Percentiles rank a stretch among this genome's conserved stretches.
Evolutionary conservation across 2,329 filamentous ascomycete species (phyloP).

Genomic region (Nannizziopsis arthrosporioides): DNA sequence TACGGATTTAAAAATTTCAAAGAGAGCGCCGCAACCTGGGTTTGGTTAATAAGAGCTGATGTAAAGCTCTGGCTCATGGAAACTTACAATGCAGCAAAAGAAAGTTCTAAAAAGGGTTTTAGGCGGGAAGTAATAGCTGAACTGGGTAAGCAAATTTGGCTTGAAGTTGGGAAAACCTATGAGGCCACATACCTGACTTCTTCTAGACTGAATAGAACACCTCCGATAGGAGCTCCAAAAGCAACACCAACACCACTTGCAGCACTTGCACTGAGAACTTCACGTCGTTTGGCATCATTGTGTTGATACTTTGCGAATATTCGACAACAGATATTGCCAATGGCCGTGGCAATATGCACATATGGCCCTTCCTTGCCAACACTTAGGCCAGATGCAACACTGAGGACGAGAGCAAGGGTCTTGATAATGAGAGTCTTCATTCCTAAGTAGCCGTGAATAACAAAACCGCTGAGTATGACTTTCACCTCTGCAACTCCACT

Average conservation of each 20-base stretch:
- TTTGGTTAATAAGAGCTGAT: not conserved
- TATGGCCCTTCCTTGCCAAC: conserved; percentile 92
- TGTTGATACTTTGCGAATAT: conserved; percentile 87
- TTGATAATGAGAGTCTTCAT: conserved; percentile 79
- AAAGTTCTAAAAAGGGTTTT: conserved; percentile 97
- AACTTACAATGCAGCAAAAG: conserved; percentile 78
- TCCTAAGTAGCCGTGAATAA: conserved; percentile 89
- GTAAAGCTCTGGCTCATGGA: not conserved
- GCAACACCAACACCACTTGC: conserved; percentile 87
- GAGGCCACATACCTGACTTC: conserved; percentile 52
- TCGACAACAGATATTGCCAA: conserved; percentile 89
- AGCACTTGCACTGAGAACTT: conserved; percentile 83
- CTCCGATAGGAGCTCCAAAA: conserved; percentile 86
- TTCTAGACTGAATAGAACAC: conserved; percentile 87
- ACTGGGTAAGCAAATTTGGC: conserved; percentile 7
- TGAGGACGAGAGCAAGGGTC: conserved; percentile 67
- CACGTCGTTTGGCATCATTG: conserved; percentile 87
- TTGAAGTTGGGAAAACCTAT: not conserved
- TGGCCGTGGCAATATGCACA: conserved; percentile 91
- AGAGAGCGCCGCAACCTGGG: conserved; percentile 59
- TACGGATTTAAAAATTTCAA: conserved; percentile 95
- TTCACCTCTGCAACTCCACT: conserved; percentile 95
- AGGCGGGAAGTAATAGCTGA: conserved; percentile 85
- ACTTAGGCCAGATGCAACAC: conserved; percentile 83
- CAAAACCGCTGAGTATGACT: conserved; percentile 95